Conservation (phyloP, 2,329 filamentous ascomycete species). For the Neofusicoccum parvum region DNA sequence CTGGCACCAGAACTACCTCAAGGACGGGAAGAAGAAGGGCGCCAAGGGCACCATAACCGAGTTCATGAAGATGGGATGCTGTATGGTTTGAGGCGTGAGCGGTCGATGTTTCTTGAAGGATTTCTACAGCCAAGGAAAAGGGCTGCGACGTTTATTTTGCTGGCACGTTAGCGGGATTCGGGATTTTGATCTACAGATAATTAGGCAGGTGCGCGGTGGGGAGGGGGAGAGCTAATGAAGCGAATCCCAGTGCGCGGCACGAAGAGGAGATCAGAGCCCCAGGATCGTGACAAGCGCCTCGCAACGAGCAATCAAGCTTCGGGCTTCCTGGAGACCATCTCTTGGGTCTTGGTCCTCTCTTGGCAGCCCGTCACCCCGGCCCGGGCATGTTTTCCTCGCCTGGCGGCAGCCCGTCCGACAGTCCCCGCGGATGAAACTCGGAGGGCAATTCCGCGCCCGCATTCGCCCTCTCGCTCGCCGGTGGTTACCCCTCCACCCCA, state of each 20-base stretch:
- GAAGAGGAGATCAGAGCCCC: not conserved
- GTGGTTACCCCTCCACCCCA: not conserved
- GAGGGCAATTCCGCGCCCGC: not conserved
- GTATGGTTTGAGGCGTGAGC: not conserved
- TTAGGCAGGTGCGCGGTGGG: not conserved
- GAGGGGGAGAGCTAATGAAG: not conserved
- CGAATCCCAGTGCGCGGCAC: not conserved
- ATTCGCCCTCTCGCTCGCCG: no score
- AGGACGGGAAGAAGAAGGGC: not conserved
- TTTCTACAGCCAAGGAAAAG: not conserved
- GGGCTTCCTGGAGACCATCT: not conserved
- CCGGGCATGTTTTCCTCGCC: not conserved
- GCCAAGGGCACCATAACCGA: not conserved
- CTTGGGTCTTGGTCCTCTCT: not conserved
- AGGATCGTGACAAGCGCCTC: not conserved
- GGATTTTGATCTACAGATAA: conserved; percentile 8
- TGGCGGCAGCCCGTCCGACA: not conserved
- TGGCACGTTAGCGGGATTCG: not conserved
- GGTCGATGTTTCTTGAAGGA: not conserved
- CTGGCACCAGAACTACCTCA: conserved; percentile 49
- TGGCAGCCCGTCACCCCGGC: not conserved
- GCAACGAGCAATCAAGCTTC: conserved; percentile 2
- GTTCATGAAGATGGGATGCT: conserved; percentile 11
- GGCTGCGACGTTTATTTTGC: not conserved
- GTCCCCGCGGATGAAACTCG: not conserved